Percentiles rank a stretch among this genome's conserved stretches.
Evolutionary conservation across 2,329 filamentous ascomycete genomes (phyloP).

Genomic region (Fusarium mundagurra): DNA sequence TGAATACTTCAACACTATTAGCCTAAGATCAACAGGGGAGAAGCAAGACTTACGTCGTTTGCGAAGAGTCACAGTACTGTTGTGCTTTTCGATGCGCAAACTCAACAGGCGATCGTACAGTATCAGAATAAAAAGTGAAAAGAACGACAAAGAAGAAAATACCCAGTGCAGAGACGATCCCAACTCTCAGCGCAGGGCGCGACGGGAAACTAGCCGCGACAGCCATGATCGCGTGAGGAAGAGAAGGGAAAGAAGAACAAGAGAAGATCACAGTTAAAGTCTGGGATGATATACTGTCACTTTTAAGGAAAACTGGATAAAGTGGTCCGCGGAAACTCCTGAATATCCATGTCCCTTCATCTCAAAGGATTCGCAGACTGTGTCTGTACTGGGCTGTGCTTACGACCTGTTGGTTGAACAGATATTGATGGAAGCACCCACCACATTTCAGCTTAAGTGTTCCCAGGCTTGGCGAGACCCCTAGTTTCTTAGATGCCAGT

Average conservation of each 20-base stretch:
- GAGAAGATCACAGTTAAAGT: not conserved
- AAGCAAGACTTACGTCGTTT: not conserved
- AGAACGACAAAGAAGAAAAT: conserved; percentile 29
- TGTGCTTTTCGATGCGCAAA: conserved; percentile 26
- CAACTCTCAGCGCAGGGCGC: conserved; percentile 20
- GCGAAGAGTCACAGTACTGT: conserved; percentile 17
- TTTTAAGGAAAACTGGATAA: not conserved
- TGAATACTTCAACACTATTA: not conserved
- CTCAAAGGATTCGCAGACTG: not conserved
- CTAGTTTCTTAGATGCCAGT: not conserved
- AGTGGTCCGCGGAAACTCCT: conserved; percentile 1
- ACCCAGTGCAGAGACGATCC: not conserved
- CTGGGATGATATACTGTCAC: not conserved
- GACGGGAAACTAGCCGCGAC: conserved; percentile 19
- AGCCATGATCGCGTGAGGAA: not conserved
- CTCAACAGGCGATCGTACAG: conserved; percentile 10
- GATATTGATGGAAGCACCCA: not conserved
- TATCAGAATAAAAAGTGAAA: conserved; percentile 18
- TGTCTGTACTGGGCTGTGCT: not conserved
- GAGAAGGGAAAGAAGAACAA: not conserved
- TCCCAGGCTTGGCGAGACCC: not conserved
- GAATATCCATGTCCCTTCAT: not conserved
- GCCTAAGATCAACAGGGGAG: not conserved
- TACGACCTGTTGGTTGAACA: not conserved
- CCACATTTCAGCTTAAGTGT: not conserved